Evolutionary conservation across 805 yeast species (phyloP).

Genomic region (Cyberlindnera maritima): DNA sequence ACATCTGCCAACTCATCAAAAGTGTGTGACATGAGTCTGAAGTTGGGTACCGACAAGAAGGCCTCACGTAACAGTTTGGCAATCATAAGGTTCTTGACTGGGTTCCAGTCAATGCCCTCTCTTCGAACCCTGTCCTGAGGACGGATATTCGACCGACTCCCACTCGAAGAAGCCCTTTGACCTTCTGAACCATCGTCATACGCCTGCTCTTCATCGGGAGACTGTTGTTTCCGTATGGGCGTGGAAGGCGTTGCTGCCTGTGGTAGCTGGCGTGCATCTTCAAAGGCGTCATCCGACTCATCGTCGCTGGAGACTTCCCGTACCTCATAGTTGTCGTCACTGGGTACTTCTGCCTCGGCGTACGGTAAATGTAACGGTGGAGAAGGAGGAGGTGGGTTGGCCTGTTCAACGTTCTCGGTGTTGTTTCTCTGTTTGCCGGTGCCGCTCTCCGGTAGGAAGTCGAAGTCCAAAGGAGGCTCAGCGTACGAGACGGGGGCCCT

Average conservation of each 20-base stretch:
- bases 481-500: background rate
- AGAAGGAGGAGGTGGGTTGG: too few species aligned
- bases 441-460: too few species aligned
- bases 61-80: slow-evolving; percentile 8
- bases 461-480: background rate
- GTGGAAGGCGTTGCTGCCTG: too few species aligned
- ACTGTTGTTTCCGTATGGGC: too few species aligned
- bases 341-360: background rate
- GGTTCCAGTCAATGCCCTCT: slow-evolving; percentile 9
- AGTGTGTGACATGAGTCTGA: background rate
- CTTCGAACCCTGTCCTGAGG: slow-evolving; percentile 1
- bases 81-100: slow-evolving; percentile 9
- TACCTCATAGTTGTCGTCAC: background rate
- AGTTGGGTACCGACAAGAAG: slow-evolving; percentile 1
- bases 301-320: too few species aligned
- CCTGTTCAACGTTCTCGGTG: too few species aligned
- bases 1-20: slow-evolving; percentile 5
- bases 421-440: too few species aligned
- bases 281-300: background rate
- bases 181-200: background rate
- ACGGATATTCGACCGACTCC: background rate
- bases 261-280: too few species aligned
- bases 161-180: background rate
- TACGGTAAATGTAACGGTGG: background rate
- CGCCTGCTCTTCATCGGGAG: background rate